Conservation (phyloP, 2,329 filamentous ascomycete species). For the Monosporascus sp. region DNA sequence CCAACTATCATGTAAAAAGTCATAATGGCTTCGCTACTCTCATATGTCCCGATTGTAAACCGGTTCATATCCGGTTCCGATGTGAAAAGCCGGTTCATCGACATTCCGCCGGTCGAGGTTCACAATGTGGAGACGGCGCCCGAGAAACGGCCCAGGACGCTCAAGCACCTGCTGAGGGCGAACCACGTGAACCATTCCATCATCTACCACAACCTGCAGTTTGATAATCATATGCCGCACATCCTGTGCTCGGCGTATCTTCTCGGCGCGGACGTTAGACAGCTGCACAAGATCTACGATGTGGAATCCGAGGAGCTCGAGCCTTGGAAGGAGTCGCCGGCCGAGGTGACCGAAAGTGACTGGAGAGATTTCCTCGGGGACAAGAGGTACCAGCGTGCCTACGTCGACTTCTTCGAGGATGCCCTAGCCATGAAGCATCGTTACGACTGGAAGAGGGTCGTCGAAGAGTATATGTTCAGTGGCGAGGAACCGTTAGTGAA, state of each 20-base stretch:
- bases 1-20: neutral
- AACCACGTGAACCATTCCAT: constrained; percentile 90
- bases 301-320: constrained; percentile 66
- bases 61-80: constrained; percentile 27
- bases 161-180: constrained; percentile 86
- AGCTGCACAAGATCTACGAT: constrained; percentile 79
- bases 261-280: constrained; percentile 66
- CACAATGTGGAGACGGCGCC: constrained; percentile 75
- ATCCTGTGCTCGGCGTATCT: constrained; percentile 81
- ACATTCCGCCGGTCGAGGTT: constrained; percentile 63
- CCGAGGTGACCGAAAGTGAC: constrained; percentile 75
- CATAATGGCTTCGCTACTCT: constrained; percentile 34
- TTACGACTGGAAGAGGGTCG: constrained; percentile 79
- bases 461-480: constrained; percentile 70
- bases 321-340: constrained; percentile 76
- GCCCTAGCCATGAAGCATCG: constrained; percentile 65
- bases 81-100: constrained; percentile 32
- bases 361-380: constrained; percentile 84
- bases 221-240: constrained; percentile 80
- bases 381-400: constrained; percentile 78
- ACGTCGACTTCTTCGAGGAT: constrained; percentile 93
- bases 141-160: constrained; percentile 72
- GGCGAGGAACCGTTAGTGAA: constrained; percentile 75
- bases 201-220: constrained; percentile 67
- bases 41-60: constrained; percentile 37